phyloP scores from a whole-genome alignment of 805 yeast genomes.

The Candida tibetensis region DNA sequence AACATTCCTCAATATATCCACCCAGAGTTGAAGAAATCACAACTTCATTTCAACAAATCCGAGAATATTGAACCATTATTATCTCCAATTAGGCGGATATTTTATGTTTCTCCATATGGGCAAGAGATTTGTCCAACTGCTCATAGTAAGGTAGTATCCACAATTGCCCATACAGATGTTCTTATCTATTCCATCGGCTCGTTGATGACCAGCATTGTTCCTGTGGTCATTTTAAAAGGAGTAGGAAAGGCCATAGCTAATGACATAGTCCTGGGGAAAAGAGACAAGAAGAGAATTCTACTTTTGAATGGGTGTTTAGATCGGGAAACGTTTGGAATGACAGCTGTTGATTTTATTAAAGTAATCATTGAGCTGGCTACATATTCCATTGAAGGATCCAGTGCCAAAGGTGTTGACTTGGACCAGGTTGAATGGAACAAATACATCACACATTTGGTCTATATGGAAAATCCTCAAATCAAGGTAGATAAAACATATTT shows the following conservation, averaged over 20 bases:
- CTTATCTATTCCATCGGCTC: constrained; percentile 83
- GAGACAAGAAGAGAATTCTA: constrained; percentile 49
- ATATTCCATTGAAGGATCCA: constrained; percentile 44
- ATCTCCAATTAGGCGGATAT: constrained; percentile 69
- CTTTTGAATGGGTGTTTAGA: constrained; percentile 73
- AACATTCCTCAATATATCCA: constrained; percentile 70
- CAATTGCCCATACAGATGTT: constrained; percentile 49
- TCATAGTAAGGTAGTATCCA: constrained; percentile 55
- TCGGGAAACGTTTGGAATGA: constrained; percentile 73
- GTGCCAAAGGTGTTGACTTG: constrained; percentile 9
- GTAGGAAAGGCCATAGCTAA: constrained; percentile 59
- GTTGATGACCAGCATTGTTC: constrained; percentile 81
- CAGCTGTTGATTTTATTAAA: constrained; percentile 56
- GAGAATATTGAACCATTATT: constrained; percentile 56
- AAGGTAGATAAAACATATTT: constrained; percentile 44
- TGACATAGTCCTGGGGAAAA: background rate
- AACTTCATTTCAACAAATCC: constrained; percentile 66
- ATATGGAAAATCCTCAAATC: constrained; percentile 50
- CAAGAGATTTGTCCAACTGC: constrained; percentile 80
- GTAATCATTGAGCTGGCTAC: constrained; percentile 54
- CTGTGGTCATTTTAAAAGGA: constrained; percentile 72
- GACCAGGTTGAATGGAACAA: constrained; percentile 34
- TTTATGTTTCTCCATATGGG: constrained; percentile 84
- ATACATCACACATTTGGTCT: constrained; percentile 63
- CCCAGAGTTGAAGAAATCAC: constrained; percentile 74